These are phyloP conservation scores for Aureobasidium sp. DNA, from an alignment of 2,329 filamentous ascomycete species.

Conservation along the genomic window DNA sequence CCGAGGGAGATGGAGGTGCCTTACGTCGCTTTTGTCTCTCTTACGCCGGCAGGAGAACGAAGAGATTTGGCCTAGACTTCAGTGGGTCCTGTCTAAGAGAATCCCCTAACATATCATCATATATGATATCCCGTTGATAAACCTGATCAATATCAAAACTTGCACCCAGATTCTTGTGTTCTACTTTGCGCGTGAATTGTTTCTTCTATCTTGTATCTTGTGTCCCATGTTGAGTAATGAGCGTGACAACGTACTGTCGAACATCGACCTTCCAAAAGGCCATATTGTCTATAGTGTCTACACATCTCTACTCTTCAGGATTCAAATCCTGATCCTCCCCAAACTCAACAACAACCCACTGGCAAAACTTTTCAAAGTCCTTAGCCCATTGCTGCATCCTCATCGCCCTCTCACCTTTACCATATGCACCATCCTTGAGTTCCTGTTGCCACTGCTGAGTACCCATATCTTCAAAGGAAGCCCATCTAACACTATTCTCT, in stretches of 20 bases:
- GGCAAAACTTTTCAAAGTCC: conserved; percentile 83
- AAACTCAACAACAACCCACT: conserved; percentile 78
- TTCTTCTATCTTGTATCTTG: neutral
- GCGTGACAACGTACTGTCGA: neutral
- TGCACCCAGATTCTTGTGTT: too few species aligned
- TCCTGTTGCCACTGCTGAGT: conserved; percentile 62
- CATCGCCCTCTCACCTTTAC: conserved; percentile 60
- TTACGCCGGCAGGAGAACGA: conserved; percentile 25
- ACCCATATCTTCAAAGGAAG: conserved; percentile 73
- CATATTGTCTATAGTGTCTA: neutral
- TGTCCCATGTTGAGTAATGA: neutral
- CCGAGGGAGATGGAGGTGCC: neutral
- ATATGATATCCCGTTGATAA: neutral
- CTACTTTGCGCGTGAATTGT: too few species aligned
- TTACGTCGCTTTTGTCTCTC: conserved; percentile 11
- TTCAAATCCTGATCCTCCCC: conserved; percentile 19
- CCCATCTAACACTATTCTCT: conserved; percentile 88
- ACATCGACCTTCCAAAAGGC: too few species aligned
- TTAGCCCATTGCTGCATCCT: conserved; percentile 69
- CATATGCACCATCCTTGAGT: conserved; percentile 65
- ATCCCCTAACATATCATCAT: conserved; percentile 19
- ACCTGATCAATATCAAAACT: too few species aligned
- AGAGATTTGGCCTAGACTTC: conserved; percentile 17
- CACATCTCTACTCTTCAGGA: conserved; percentile 1
- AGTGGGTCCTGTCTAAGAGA: conserved; percentile 25